Conservation (phyloP, 225 moss, liverwort and hornwort genomes). For the Bryoerythrophyllum caledonicum region DNA sequence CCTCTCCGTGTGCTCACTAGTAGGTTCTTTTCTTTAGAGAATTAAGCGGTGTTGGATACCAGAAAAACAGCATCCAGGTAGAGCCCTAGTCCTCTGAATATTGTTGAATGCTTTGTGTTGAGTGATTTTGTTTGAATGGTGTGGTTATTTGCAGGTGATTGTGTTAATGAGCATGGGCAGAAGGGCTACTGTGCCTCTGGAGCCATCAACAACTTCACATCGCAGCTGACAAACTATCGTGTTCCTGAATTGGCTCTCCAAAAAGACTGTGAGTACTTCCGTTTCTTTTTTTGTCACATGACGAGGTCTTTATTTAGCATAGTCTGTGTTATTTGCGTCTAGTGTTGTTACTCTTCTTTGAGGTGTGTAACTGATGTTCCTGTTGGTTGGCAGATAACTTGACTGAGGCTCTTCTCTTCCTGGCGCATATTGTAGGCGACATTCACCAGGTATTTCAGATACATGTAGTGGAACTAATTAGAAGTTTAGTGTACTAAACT, state of each 20-base stretch:
- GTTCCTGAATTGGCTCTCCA: background rate
- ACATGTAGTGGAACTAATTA: no score
- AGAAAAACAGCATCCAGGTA: no score
- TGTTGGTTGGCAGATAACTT: constrained; percentile 59
- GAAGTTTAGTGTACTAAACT: no score
- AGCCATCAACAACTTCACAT: constrained; percentile 75
- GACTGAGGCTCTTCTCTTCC: constrained; percentile 76
- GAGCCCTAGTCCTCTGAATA: no score
- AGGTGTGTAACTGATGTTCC: constrained; percentile 2
- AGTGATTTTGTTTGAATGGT: no score
- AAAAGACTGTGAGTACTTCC: constrained; percentile 28
- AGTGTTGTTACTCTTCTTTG: background rate
- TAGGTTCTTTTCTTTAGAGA: background rate
- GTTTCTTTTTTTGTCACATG: background rate
- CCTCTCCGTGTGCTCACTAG: no score
- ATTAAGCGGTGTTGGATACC: no score
- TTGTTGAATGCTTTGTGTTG: no score
- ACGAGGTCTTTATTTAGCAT: background rate
- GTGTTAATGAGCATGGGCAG: constrained; percentile 50
- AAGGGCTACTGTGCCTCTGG: constrained; percentile 68
- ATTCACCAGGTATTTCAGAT: constrained; percentile 60
- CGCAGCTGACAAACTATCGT: constrained; percentile 41
- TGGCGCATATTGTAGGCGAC: constrained; percentile 74
- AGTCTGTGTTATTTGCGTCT: no score
- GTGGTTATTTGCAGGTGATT: constrained; percentile 50